Conservation (phyloP, 306 rosid species). For the Malus sieversii region DNA sequence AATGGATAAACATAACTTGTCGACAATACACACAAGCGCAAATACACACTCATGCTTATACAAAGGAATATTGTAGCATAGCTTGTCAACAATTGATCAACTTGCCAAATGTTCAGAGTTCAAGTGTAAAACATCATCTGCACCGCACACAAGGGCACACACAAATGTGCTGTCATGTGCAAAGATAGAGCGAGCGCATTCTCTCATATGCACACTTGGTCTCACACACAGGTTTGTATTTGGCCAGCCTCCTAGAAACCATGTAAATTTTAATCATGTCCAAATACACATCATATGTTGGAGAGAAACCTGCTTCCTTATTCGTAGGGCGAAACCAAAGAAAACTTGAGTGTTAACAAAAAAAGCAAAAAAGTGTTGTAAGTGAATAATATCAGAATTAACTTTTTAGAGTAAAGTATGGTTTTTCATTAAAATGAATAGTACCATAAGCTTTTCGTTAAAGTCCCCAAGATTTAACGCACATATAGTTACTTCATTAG, state of each 20-base stretch:
- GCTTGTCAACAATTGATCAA: conserved; percentile 21
- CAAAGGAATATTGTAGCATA: neutral
- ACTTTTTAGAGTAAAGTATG: too few species aligned
- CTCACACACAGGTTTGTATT: too few species aligned
- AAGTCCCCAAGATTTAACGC: too few species aligned
- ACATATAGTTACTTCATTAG: too few species aligned
- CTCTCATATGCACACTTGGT: too few species aligned
- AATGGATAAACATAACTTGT: conserved; percentile 8
- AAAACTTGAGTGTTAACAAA: too few species aligned
- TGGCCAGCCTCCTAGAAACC: conserved; percentile 55
- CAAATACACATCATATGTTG: conserved; percentile 52
- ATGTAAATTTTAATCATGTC: conserved; percentile 57
- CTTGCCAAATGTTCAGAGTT: conserved; percentile 39
- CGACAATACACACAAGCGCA: conserved; percentile 12
- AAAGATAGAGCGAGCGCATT: neutral
- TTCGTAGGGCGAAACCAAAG: too few species aligned
- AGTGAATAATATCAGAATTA: too few species aligned
- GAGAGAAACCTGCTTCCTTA: conserved; percentile 65
- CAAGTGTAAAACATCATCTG: conserved; percentile 32
- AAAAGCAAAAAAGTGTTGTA: too few species aligned
- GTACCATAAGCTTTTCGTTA: too few species aligned
- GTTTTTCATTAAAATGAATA: too few species aligned
- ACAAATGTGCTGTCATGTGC: neutral
- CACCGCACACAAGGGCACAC: neutral
- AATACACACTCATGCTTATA: neutral